phyloP scores from a whole-genome alignment of 2,329 filamentous ascomycete species.

The Celoporthe dispersa region DNA sequence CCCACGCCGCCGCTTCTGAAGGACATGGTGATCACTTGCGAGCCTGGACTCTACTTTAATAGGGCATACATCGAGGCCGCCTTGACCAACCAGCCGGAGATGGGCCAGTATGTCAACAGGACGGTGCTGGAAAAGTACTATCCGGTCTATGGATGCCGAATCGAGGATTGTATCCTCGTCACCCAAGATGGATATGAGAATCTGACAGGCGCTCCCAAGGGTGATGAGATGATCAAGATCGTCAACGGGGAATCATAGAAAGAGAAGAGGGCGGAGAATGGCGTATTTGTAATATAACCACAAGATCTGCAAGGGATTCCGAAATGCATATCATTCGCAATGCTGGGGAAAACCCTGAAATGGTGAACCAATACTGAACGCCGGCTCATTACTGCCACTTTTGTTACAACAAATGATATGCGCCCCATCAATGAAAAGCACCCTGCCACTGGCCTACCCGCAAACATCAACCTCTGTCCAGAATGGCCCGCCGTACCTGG shows the following conservation, averaged over 20 bases:
- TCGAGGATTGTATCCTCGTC: constrained; percentile 89
- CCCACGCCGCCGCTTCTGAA: constrained; percentile 47
- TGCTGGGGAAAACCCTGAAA: constrained; percentile 27
- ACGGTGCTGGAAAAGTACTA: constrained; percentile 71
- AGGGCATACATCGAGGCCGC: constrained; percentile 73
- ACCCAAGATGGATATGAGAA: constrained; percentile 81
- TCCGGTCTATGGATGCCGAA: constrained; percentile 83
- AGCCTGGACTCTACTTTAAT: constrained; percentile 66
- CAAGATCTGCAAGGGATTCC: neutral
- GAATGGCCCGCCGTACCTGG: neutral
- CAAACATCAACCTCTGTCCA: neutral
- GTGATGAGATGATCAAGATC: constrained; percentile 68
- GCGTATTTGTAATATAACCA: neutral
- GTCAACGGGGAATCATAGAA: constrained; percentile 48
- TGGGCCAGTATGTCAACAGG: constrained; percentile 68
- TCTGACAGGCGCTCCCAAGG: constrained; percentile 79
- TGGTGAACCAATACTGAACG: constrained; percentile 25
- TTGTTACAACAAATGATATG: constrained; percentile 15
- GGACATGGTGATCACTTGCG: constrained; percentile 76
- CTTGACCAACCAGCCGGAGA: constrained; percentile 62
- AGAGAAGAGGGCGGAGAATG: neutral
- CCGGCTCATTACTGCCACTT: constrained; percentile 14
- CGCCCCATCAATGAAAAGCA: neutral
- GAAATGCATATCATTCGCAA: constrained; percentile 20
- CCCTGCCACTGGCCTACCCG: neutral